Conservation (phyloP, 75 land plant species). For the Sequoia sempervirens region DNA sequence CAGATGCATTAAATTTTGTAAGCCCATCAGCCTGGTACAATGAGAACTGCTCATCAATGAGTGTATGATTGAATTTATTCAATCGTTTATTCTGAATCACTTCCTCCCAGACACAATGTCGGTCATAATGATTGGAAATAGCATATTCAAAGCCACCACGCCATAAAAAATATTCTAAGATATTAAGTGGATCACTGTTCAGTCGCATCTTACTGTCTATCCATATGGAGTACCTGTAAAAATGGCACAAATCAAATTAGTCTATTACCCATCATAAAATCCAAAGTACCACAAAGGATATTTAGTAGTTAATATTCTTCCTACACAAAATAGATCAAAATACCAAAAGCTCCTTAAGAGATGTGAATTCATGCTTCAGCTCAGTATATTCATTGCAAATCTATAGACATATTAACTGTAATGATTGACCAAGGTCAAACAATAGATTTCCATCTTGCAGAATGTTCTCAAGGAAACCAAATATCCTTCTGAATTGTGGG, state of each 20-base stretch:
- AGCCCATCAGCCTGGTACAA: conserved; percentile 90
- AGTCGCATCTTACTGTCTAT: conserved; percentile 94
- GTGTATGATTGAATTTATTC: conserved; percentile 87
- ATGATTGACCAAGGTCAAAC: neutral
- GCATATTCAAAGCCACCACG: conserved; percentile 82
- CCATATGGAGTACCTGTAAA: conserved; percentile 92
- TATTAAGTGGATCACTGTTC: conserved; percentile 70
- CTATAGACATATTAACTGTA: neutral
- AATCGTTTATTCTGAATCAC: conserved; percentile 85
- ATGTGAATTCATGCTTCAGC: neutral
- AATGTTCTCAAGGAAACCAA: neutral
- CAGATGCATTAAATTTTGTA: conserved; percentile 74
- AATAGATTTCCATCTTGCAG: neutral
- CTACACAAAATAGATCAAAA: neutral
- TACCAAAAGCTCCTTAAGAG: neutral
- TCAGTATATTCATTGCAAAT: neutral
- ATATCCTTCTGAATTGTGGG: neutral
- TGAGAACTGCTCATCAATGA: conserved; percentile 84
- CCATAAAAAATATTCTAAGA: conserved; percentile 91
- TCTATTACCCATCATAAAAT: neutral
- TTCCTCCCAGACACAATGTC: conserved; percentile 99
- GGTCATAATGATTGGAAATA: conserved; percentile 96
- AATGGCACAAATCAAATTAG: neutral
- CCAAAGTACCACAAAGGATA: neutral
- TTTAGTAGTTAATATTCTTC: neutral